Evolutionary conservation across 345 rosid genomes (phyloP), one percentile per base, ranked within the genome.

Genomic region (Salix arbutifolia): DNA sequence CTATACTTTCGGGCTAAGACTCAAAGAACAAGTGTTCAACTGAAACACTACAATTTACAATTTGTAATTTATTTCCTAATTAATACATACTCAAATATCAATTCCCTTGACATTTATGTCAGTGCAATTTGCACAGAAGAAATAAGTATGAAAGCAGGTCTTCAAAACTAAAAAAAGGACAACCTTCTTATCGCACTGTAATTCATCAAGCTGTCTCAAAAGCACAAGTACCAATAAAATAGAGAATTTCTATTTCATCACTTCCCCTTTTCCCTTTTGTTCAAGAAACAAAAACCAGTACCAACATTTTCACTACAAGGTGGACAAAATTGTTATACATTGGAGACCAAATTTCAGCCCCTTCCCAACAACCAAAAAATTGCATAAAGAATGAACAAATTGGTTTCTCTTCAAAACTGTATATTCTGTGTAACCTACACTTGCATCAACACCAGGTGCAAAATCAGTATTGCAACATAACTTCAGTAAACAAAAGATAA

Each of bases 371-470:
- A 67, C 62, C 30, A 44, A 31, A 80, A 25, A 67, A 35, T 25
- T 65, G 42, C 8, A 40, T 40, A 83, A 80, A 76, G 77, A 80
- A 83, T 80, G 60, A 71, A 85, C 74, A 58, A 48, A 80, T 25
- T 18, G 62, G 23, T 67, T 74, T 78, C 21, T 53, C 61, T 23
- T 9, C 52, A 72, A 60, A 65, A 69, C 53, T 60, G 58, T 50
- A 30, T 17, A 19, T 38, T 75, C 38, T 23, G 25, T 72, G 72
- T n/a, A 2, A 65, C 67, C 68, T 42, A 44, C 52, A 14, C 75
- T 75, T 74, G 60, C 71, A 8, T 25, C 12, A 69, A 74, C 72
- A 28, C 17, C 25, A 48, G 73, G 70, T 64, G 58, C 33, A 65
- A 61, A 40, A 48, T 84, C 64, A 69, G 26, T 46, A 30, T 46